These are phyloP conservation scores for Amphicarpaea edgeworthii DNA, from an alignment of 306 rosid species.

Conservation along the genomic window DNA sequence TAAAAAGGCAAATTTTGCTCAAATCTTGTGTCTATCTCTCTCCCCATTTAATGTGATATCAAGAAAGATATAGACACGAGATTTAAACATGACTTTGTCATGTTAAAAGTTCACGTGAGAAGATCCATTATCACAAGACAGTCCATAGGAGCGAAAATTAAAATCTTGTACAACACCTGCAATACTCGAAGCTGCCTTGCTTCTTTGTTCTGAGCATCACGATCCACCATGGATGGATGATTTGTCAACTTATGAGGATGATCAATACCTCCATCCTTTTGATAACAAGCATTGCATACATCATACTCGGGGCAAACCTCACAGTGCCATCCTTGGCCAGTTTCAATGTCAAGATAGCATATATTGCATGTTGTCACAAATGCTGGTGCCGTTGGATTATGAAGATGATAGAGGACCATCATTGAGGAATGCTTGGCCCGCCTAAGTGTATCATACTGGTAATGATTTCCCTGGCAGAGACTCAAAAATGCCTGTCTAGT, in stretches of 20 bases:
- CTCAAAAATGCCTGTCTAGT: conserved; percentile 99
- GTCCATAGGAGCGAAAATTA: neutral
- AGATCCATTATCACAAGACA: neutral
- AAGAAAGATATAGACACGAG: neutral
- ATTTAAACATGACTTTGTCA: neutral
- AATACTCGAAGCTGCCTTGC: conserved; percentile 87
- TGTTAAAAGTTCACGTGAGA: neutral
- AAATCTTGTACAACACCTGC: conserved; percentile 61
- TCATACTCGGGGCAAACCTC: conserved; percentile 96
- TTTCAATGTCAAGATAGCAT: conserved; percentile 89
- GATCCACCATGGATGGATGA: conserved; percentile 91
- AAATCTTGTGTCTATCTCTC: conserved; percentile 9
- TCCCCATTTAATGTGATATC: neutral
- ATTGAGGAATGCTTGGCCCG: conserved; percentile 99
- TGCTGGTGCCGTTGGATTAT: conserved; percentile 98
- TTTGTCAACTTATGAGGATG: conserved; percentile 96
- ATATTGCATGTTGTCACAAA: conserved; percentile 83
- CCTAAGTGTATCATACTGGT: conserved; percentile 94
- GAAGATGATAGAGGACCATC: conserved; percentile 99
- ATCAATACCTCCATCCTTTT: conserved; percentile 83
- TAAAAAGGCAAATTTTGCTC: neutral
- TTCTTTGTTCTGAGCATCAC: conserved; percentile 98
- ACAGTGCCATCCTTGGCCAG: conserved; percentile 99
- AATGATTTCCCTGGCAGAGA: conserved; percentile 99
- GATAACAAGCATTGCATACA: conserved; percentile 92